Base-by-base conservation (phyloP, 1,139 yeast genomes). In the Hansenula sp. region DNA sequence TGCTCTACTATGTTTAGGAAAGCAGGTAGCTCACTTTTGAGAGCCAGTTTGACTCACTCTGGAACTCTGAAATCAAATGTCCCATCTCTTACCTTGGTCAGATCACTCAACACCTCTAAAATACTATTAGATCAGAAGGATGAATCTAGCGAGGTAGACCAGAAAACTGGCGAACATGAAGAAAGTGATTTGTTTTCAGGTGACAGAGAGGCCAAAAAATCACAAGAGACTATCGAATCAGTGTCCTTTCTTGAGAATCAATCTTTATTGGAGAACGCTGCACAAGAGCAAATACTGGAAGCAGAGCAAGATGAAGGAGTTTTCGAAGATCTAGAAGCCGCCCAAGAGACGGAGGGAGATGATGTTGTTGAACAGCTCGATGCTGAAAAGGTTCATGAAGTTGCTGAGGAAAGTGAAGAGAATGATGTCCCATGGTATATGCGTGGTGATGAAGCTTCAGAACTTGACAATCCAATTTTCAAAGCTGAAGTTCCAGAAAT, bases 391-490 rank as follows among this genome's bases (percentile, higher is more conserved):
- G 41, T 33, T n/a, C 45, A 51, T 11, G 54, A 48, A 8, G 45
- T 47, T 5, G 44, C 44, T n/a, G 44, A 47, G 27, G 38, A 35
- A 17, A 16, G 4, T 27, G 38, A 27, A 58, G 24, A 58, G 38
- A 57, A 50, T n/a, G 61, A 60, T 24, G 41, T 66, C 1, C 89
- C 89, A 0, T 82, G 89, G 89, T 82, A 81, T 53, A 59, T 82
- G 52, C 69, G 88, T 43, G 74, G 75, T 32, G 74, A 72, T 27
- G 67, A 70, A 33, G 63, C 80, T 0, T 74, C 81, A 0, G 54
- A 60, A 2, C 49, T 68, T 11, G 45, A 60, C 1, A 67, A 63
- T 12, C 67, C 68, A 12, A 60, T 64, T 10, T 60, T 54, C 39
- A 54, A 60, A 29, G 58, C 65, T 11, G 67, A 59, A 34, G 55